These are phyloP conservation scores for Cordyceps pruinosa DNA, from an alignment of 2,329 filamentous ascomycete genomes.

Conservation along the genomic window DNA sequence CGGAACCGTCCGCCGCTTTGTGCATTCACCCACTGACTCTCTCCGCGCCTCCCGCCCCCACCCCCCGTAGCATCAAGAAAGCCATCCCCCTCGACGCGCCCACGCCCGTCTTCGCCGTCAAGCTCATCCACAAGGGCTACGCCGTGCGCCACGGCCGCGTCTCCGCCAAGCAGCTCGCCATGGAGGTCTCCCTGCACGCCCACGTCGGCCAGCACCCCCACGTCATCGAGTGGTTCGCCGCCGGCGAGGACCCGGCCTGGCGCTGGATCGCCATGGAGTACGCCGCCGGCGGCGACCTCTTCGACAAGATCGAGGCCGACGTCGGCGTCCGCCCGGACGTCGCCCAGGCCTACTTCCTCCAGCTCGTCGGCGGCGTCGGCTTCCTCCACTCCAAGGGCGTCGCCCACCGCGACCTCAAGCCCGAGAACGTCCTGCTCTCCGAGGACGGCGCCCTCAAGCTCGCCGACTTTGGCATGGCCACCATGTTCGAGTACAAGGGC, in stretches of 20 bases:
- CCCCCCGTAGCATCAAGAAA: conserved; percentile 71
- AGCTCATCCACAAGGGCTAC: conserved; percentile 97
- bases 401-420: conserved; percentile 85
- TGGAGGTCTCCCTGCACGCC: conserved; percentile 86
- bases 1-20: background rate
- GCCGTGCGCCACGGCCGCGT: conserved; percentile 84
- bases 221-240: conserved; percentile 86
- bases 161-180: conserved; percentile 78
- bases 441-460: conserved; percentile 83
- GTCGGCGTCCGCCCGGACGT: conserved; percentile 91
- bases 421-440: conserved; percentile 90
- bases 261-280: conserved; percentile 98
- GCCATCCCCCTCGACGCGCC: conserved; percentile 65
- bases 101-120: conserved; percentile 85
- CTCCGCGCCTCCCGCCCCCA: background rate
- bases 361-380: conserved; percentile 81
- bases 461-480: conserved; percentile 93
- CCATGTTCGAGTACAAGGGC: conserved; percentile 85
- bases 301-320: conserved; percentile 99
- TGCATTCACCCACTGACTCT: background rate
- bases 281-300: conserved; percentile 89
- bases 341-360: conserved; percentile 91
- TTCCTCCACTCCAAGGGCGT: conserved; percentile 97
- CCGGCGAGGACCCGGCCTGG: conserved; percentile 80
- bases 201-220: conserved; percentile 86